Evolutionary conservation across 371 early-diverging fungal species (phyloP).

Genomic region (Mucor indicus): DNA sequence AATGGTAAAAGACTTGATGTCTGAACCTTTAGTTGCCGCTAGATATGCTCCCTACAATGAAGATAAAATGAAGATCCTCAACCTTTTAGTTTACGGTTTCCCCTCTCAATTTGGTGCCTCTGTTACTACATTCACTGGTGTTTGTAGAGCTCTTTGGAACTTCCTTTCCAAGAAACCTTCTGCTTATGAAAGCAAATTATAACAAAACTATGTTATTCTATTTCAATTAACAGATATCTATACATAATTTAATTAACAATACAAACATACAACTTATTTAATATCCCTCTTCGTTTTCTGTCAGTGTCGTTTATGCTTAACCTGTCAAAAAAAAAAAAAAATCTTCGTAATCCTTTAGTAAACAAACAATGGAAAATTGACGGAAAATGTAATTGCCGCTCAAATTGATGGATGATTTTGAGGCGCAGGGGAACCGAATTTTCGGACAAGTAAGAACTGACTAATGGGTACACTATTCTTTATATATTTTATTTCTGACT

Average conservation of each 20-base stretch:
- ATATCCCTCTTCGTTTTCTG: not conserved
- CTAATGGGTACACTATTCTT: no score
- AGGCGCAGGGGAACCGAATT: no score
- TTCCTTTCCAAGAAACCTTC: constrained; percentile 24
- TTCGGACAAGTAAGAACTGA: no score
- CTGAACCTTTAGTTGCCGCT: constrained; percentile 42
- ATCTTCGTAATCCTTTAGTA: not conserved
- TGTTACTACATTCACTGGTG: constrained; percentile 18
- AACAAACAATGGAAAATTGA: no score
- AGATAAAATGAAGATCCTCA: constrained; percentile 30
- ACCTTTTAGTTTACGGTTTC: constrained; percentile 25
- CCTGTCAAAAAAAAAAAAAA: not conserved
- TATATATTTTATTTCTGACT: no score
- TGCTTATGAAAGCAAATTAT: constrained; percentile 4
- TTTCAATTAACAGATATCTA: not conserved
- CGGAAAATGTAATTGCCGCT: no score
- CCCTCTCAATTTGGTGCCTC: constrained; percentile 26
- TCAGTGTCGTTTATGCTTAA: not conserved
- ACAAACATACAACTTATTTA: no score
- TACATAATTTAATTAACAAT: not conserved
- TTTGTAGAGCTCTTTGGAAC: constrained; percentile 30
- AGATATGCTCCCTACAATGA: constrained; percentile 53
- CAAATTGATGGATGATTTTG: no score
- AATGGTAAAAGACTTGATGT: constrained; percentile 47
- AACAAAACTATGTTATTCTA: not conserved